phyloP scores from a whole-genome alignment of 768 basidiomycete genomes.

The Mycena maculata region DNA sequence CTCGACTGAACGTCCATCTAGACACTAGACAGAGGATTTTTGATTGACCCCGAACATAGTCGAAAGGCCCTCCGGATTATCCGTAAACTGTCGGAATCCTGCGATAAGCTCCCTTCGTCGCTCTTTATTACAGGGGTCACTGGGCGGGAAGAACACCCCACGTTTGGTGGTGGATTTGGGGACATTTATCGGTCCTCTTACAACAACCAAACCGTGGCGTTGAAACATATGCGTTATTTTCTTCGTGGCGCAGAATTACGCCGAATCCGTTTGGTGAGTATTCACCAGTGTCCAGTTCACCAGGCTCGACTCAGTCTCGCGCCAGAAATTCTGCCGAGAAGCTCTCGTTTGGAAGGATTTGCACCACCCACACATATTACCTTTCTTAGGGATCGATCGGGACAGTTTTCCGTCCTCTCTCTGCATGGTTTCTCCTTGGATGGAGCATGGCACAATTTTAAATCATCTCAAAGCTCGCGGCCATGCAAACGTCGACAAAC shows the following conservation, averaged over 20 bases:
- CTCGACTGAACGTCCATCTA: not conserved
- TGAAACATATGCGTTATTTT: constrained; percentile 5
- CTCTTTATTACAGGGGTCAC: constrained; percentile 30
- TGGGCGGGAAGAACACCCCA: constrained; percentile 22
- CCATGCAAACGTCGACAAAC: constrained; percentile 34
- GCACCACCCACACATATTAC: constrained; percentile 43
- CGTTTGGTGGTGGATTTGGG: constrained; percentile 35
- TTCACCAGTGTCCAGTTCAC: no score
- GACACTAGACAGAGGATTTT: constrained; percentile 13
- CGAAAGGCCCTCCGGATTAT: constrained; percentile 27
- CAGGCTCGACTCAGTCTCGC: no score
- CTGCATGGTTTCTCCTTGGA: no score
- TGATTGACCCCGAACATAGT: not conserved
- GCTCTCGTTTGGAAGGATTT: constrained; percentile 44
- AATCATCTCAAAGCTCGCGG: constrained; percentile 37
- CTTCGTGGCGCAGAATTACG: constrained; percentile 3
- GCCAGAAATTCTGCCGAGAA: constrained; percentile 43
- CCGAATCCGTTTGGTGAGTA: constrained; percentile 16
- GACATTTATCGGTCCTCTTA: constrained; percentile 35
- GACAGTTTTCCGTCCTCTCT: constrained; percentile 43
- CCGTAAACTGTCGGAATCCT: constrained; percentile 30
- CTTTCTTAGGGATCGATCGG: constrained; percentile 42
- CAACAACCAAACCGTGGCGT: no score
- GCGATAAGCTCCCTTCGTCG: constrained; percentile 30
- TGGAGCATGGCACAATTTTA: constrained; percentile 40